Evolutionary conservation across 257 asterid genomes (phyloP).

Genomic region (Scutellaria barbata): DNA sequence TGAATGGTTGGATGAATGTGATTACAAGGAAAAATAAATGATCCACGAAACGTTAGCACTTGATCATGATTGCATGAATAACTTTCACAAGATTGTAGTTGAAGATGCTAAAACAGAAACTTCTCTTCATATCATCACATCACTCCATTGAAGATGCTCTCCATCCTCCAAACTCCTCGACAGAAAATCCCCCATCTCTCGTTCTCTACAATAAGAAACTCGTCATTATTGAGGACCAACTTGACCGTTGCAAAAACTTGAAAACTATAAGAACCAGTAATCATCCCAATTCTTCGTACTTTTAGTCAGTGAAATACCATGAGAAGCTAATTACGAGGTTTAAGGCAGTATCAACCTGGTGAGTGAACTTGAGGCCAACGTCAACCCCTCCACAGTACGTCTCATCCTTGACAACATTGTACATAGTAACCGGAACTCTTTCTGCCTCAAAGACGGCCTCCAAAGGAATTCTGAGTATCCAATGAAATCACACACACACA

Average conservation of each 20-base stretch:
- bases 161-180: conserved; percentile 54
- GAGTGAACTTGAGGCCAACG: conserved; percentile 66
- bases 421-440: conserved; percentile 49
- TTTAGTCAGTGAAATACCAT: neutral
- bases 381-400: conserved; percentile 64
- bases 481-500: neutral
- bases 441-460: conserved; percentile 49
- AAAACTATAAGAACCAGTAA: neutral
- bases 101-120: conserved; percentile 20
- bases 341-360: conserved; percentile 41
- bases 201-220: conserved; percentile 35
- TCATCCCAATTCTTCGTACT: neutral
- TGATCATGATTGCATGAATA: conserved; percentile 22
- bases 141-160: conserved; percentile 42
- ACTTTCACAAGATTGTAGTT: conserved; percentile 3
- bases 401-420: conserved; percentile 65
- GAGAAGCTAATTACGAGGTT: conserved; percentile 1
- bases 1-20: neutral
- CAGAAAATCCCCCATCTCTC: conserved; percentile 33
- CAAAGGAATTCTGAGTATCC: conserved; percentile 55
- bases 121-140: conserved; percentile 25
- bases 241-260: neutral
- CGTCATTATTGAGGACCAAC: neutral
- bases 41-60: neutral
- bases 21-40: neutral